These are phyloP conservation scores for Fusarium sublunatum DNA, from an alignment of 2,329 filamentous ascomycete genomes.

Conservation along the genomic window DNA sequence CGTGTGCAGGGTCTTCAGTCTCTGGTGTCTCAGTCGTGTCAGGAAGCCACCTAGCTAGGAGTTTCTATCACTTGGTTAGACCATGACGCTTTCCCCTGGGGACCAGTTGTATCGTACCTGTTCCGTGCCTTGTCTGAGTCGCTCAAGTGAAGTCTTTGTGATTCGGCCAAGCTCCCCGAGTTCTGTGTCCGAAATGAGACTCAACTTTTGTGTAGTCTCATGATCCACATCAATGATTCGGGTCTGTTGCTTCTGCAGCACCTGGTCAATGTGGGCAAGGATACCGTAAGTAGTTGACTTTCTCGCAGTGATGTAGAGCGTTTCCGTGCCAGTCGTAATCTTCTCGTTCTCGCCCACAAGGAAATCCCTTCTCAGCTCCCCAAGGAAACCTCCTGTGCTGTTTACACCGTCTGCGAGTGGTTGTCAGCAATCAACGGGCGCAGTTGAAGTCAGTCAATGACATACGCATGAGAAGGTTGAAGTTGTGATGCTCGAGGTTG, in stretches of 20 bases:
- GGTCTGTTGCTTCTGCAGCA: constrained; percentile 44
- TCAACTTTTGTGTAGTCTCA: constrained; percentile 23
- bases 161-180: constrained; percentile 49
- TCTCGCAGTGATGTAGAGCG: constrained; percentile 47
- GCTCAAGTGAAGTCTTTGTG: constrained; percentile 49
- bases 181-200: constrained; percentile 32
- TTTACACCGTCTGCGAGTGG: constrained; percentile 25
- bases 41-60: constrained; percentile 59
- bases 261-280: constrained; percentile 52
- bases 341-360: constrained; percentile 49
- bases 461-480: constrained; percentile 60
- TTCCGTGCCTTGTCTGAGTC: constrained; percentile 22
- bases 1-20: constrained; percentile 57
- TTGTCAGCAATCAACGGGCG: constrained; percentile 1
- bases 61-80: constrained; percentile 42
- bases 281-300: constrained; percentile 48
- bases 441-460: constrained; percentile 13
- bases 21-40: constrained; percentile 20
- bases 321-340: constrained; percentile 30
- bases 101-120: constrained; percentile 35
- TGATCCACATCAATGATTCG: constrained; percentile 43
- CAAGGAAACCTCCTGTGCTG: constrained; percentile 39
- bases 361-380: constrained; percentile 47
- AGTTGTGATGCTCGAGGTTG: constrained; percentile 54
- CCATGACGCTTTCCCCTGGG: background rate